Evolutionary conservation across 352 stramenopile genomes (phyloP).

Genomic region (Thalassiosira oceanica): DNA sequence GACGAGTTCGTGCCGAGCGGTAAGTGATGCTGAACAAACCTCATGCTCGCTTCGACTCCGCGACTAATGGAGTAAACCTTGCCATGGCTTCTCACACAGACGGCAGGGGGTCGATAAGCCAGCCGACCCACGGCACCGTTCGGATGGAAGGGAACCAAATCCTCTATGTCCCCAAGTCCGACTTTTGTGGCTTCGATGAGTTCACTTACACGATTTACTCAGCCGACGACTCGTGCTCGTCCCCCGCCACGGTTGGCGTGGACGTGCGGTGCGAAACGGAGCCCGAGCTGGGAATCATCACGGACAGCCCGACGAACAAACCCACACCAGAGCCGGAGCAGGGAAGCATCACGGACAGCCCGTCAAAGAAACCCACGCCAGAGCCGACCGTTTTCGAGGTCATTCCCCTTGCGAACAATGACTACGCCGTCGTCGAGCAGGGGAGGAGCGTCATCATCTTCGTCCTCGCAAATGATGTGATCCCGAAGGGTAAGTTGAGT

Average conservation of each 20-base stretch:
- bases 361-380: neutral
- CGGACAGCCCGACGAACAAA: neutral
- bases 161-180: no score
- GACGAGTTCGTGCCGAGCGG: conserved; percentile 21
- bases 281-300: neutral
- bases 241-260: neutral
- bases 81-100: neutral
- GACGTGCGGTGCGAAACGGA: neutral
- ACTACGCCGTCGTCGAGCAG: neutral
- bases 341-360: neutral
- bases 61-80: neutral
- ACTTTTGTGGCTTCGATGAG: neutral
- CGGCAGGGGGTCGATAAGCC: neutral
- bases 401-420: neutral
- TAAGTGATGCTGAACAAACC: no score
- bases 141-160: no score
- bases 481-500: neutral
- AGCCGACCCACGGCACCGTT: neutral
- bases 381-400: neutral
- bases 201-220: neutral
- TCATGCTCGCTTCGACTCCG: neutral
- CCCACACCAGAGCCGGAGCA: neutral
- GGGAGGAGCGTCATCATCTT: neutral
- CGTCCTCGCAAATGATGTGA: neutral
- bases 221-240: neutral